Evolutionary conservation across 495 filamentous ascomycete species (phyloP).

Genomic region (Lophiostoma macrostomum): DNA sequence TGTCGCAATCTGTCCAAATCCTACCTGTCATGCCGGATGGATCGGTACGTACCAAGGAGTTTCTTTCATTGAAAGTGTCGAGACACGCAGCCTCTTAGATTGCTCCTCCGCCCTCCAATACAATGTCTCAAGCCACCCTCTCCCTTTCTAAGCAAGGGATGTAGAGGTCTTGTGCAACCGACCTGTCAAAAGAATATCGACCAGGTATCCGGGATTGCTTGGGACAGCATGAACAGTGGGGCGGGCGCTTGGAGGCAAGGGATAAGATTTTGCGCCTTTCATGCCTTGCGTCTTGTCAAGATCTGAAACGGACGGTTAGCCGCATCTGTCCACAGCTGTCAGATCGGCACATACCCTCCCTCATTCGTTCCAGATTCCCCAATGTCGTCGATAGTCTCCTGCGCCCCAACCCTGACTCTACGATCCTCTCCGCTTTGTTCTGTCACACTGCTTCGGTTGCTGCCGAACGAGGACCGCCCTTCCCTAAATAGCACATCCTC

Average conservation of each 20-base stretch:
- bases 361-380: slow-evolving; percentile 10
- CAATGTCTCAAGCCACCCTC: slow-evolving; percentile 9
- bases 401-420: background rate
- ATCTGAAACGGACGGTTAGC: slow-evolving; percentile 22
- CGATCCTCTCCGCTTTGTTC: slow-evolving; percentile 2
- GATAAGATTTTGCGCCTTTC: slow-evolving; percentile 7
- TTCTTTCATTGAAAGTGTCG: slow-evolving; percentile 5
- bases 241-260: slow-evolving; percentile 3
- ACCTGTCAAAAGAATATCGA: slow-evolving; percentile 21
- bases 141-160: slow-evolving; percentile 18
- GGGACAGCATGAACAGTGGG: slow-evolving; percentile 1
- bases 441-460: slow-evolving; percentile 23
- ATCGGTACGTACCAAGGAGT: slow-evolving; percentile 61
- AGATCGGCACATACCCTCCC: slow-evolving; percentile 14
- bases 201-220: slow-evolving; percentile 15
- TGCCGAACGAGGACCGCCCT: slow-evolving; percentile 16
- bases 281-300: slow-evolving; percentile 19
- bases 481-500: slow-evolving; percentile 7
- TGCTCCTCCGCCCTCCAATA: background rate
- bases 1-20: slow-evolving; percentile 82
- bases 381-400: background rate
- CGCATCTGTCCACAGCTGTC: slow-evolving; percentile 21
- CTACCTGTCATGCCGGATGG: slow-evolving; percentile 91
- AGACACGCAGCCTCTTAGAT: slow-evolving; percentile 11
- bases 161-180: slow-evolving; percentile 19